Percentiles rank a stretch among this genome's conserved stretches.
phyloP scores from a whole-genome alignment of 2,329 filamentous ascomycete genomes.

The Stagonosporopsis rhizophila region DNA sequence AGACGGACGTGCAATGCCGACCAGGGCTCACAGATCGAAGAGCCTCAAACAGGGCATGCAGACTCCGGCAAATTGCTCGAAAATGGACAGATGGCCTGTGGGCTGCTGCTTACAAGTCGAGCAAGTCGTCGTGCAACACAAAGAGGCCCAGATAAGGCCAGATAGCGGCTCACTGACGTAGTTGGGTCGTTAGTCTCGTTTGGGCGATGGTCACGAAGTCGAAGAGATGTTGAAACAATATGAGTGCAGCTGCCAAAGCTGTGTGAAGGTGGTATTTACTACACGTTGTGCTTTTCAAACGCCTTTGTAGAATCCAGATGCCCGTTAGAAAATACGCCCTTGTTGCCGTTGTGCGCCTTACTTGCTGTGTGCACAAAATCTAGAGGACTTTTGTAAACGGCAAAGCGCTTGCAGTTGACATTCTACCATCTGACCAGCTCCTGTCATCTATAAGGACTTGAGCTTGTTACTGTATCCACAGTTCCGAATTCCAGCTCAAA shows the following conservation, averaged over 20 bases:
- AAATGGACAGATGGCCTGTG: background rate
- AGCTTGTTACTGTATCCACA: conserved; percentile 49
- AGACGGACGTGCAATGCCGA: conserved; percentile 13
- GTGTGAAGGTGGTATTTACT: background rate
- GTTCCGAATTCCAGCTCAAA: conserved; percentile 62
- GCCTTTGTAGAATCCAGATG: background rate
- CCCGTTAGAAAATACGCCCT: background rate
- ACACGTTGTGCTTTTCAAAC: background rate
- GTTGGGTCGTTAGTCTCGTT: conserved; percentile 5
- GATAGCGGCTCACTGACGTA: conserved; percentile 12
- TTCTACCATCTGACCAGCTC: background rate
- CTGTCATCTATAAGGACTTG: conserved; percentile 50
- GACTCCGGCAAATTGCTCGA: background rate
- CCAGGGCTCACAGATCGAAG: conserved; percentile 4
- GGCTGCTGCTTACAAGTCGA: background rate
- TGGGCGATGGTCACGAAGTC: background rate
- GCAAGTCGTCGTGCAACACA: conserved; percentile 6
- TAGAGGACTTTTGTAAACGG: background rate
- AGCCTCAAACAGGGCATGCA: conserved; percentile 8
- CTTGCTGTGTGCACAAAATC: conserved; percentile 4
- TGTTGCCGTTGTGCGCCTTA: background rate
- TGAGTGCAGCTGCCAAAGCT: conserved; percentile 1
- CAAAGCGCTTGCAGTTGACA: background rate
- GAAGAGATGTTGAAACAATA: background rate
- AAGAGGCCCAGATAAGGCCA: conserved; percentile 30